Conservation (phyloP, 129 eudicot species). For the Chrysanthemum lavandulifolium region DNA sequence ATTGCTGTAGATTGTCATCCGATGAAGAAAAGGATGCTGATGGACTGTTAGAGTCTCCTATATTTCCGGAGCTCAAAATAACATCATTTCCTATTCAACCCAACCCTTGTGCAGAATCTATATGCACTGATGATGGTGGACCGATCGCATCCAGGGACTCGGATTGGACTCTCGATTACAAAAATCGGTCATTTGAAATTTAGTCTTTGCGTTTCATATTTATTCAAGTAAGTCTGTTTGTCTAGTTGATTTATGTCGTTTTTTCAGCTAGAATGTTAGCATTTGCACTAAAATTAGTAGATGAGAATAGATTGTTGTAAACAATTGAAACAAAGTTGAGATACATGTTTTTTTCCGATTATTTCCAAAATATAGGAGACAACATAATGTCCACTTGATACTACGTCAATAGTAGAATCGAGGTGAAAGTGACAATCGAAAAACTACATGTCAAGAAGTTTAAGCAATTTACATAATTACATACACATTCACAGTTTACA, state of each 20-base stretch:
- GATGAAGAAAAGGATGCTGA: constrained; percentile 69
- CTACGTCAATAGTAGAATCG: constrained; percentile 12
- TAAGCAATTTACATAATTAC: constrained; percentile 29
- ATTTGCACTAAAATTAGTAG: constrained; percentile 6
- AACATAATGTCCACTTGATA: constrained; percentile 12
- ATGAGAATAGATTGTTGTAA: constrained; percentile 21
- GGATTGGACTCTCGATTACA: constrained; percentile 54
- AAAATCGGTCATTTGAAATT: constrained; percentile 44
- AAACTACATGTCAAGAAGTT: constrained; percentile 27
- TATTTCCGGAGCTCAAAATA: constrained; percentile 36
- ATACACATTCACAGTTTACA: constrained; percentile 36
- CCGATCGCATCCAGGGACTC: constrained; percentile 62
- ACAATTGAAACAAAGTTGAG: constrained; percentile 3
- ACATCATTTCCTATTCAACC: constrained; percentile 20
- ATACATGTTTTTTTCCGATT: constrained; percentile 17
- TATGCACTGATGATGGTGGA: constrained; percentile 55
- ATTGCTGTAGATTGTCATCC: constrained; percentile 74
- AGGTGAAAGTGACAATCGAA: background rate
- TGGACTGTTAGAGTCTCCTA: constrained; percentile 36
- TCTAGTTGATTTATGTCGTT: background rate
- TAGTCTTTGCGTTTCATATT: constrained; percentile 28
- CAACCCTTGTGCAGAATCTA: constrained; percentile 63
- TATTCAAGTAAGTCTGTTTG: constrained; percentile 10
- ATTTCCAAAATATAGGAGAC: constrained; percentile 24
- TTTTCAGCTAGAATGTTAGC: background rate